A percentile compares a stretch with the other conserved stretches of the same genome.
phyloP scores from a whole-genome alignment of 345 rosid species.

The Syzygium grande region DNA sequence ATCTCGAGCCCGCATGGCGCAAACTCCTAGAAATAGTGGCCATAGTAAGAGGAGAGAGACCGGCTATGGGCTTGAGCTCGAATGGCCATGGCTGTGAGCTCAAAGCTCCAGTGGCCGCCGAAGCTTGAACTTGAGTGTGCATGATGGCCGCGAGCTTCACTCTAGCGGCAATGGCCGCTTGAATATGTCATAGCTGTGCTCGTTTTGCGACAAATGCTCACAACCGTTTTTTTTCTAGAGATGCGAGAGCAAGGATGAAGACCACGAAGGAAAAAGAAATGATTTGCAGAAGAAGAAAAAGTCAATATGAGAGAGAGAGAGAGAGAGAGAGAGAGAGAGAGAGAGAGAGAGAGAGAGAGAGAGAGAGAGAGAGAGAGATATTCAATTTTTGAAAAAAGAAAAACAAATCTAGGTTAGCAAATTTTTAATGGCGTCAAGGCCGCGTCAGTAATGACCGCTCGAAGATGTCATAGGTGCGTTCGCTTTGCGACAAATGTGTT shows the following conservation, averaged over 20 bases:
- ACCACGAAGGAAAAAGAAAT: not conserved
- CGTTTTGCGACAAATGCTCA: not conserved
- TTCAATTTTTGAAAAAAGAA: no score
- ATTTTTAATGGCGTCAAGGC: not conserved
- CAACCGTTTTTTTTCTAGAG: not conserved
- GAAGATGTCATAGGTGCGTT: not conserved
- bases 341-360: not conserved
- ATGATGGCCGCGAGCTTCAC: not conserved
- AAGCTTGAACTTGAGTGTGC: not conserved
- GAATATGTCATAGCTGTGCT: not conserved
- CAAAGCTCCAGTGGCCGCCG: not conserved
- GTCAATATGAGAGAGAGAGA: not conserved
- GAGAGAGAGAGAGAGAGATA: not conserved
- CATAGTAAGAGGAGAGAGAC: not conserved
- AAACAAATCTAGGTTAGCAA: not conserved
- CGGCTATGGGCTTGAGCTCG: not conserved
- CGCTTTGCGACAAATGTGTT: not conserved
- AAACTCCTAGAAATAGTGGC: not conserved
- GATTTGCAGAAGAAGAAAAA: not conserved
- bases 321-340: not conserved
- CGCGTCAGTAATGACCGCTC: not conserved
- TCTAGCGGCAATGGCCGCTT: not conserved
- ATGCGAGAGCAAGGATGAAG: not conserved
- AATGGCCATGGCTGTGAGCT: no score
- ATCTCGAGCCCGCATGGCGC: not conserved